These are phyloP conservation scores for Alloascoidea hylecoeti DNA, from an alignment of 805 yeast genomes.

Conservation along the genomic window DNA sequence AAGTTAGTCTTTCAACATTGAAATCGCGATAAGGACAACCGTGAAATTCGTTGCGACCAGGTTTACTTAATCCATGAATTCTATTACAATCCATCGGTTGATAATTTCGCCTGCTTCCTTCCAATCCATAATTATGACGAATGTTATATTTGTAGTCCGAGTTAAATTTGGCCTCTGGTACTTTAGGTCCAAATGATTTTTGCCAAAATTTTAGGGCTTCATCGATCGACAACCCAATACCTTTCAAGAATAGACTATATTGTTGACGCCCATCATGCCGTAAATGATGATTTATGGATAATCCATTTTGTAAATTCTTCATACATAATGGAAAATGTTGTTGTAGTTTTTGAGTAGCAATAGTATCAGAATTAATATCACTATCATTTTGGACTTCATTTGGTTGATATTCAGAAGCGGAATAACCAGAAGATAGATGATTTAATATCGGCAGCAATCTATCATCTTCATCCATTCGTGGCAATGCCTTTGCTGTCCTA, in stretches of 20 bases:
- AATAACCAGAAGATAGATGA: conserved; percentile 63
- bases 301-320: conserved; percentile 45
- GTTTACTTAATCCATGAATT: conserved; percentile 59
- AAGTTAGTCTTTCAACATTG: conserved; percentile 44
- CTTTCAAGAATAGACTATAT: conserved; percentile 71
- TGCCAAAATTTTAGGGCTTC: conserved; percentile 86
- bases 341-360: conserved; percentile 17
- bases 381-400: conserved; percentile 9
- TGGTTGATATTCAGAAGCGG: conserved; percentile 30
- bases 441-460: conserved; percentile 73
- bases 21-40: conserved; percentile 91
- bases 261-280: conserved; percentile 79
- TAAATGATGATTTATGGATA: conserved; percentile 53
- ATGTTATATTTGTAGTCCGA: conserved; percentile 84
- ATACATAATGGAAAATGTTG: conserved; percentile 79
- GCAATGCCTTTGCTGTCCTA: conserved; percentile 61
- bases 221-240: conserved; percentile 76
- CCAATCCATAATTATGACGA: conserved; percentile 82
- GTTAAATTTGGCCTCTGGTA: conserved; percentile 62
- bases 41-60: conserved; percentile 55
- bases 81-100: conserved; percentile 77
- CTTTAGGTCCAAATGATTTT: conserved; percentile 43
- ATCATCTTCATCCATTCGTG: conserved; percentile 84
- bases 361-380: conserved; percentile 19
- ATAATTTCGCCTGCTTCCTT: conserved; percentile 79